phyloP scores from a whole-genome alignment of 2,329 filamentous ascomycete genomes.

The Exophiala lecanii-corni region DNA sequence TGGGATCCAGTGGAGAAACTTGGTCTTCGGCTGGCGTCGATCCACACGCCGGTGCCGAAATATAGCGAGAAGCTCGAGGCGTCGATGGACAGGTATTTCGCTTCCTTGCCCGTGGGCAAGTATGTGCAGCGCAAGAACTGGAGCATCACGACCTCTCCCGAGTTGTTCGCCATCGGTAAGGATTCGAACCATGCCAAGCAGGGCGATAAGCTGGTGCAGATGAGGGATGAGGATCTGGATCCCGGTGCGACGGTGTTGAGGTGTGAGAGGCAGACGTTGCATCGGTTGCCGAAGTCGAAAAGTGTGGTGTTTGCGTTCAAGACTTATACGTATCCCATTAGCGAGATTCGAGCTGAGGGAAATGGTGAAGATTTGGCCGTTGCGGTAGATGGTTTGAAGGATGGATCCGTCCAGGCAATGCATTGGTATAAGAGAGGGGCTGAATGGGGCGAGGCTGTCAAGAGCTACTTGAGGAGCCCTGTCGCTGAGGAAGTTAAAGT shows the following conservation, averaged over 20 bases:
- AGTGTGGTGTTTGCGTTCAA: conserved; percentile 60
- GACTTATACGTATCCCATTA: conserved; percentile 56
- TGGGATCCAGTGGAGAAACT: conserved; percentile 56
- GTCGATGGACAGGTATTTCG: conserved; percentile 61
- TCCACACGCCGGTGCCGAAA: conserved; percentile 56
- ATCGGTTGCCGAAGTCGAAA: conserved; percentile 50
- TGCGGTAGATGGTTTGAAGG: conserved; percentile 56
- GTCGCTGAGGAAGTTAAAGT: too few species aligned
- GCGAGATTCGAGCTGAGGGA: conserved; percentile 54
- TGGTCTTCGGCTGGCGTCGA: conserved; percentile 47
- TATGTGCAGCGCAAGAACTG: conserved; percentile 54
- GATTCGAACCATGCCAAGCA: conserved; percentile 33
- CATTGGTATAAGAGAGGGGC: conserved; percentile 54
- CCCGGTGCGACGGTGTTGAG: conserved; percentile 48
- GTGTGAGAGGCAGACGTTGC: conserved; percentile 58
- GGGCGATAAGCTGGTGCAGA: conserved; percentile 23
- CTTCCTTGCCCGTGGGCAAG: conserved; percentile 48
- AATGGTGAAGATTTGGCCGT: conserved; percentile 48
- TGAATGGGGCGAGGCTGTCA: conserved; percentile 54
- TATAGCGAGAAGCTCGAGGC: conserved; percentile 54
- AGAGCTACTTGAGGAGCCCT: conserved; percentile 44
- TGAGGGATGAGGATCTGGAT: conserved; percentile 38
- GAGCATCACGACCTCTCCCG: conserved; percentile 37
- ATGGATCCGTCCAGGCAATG: conserved; percentile 55
- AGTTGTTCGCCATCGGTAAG: conserved; percentile 36